A percentile compares a stretch with the other conserved stretches of the same genome.
These are phyloP conservation scores for Globisporangium cystogenes DNA, from an alignment of 352 stramenopile species.

Conservation along the genomic window DNA sequence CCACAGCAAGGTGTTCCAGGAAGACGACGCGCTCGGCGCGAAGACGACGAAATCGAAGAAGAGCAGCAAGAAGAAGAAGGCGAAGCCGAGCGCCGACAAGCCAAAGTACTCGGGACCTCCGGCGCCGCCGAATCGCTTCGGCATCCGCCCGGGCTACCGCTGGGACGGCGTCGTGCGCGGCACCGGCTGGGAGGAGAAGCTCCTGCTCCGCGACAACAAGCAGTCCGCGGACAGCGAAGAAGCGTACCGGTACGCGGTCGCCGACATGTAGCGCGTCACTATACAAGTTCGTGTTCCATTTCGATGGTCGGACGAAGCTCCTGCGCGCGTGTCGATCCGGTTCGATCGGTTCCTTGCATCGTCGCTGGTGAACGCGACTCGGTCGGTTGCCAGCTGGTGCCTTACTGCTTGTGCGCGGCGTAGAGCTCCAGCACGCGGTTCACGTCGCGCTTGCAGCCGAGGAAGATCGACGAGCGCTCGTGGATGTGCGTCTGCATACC, in stretches of 20 bases:
- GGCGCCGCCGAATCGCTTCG: conserved; percentile 81
- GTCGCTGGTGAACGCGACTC: not conserved
- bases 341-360: not conserved
- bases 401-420: conserved; percentile 52
- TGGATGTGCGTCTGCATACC: conserved; percentile 88
- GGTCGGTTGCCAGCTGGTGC: not conserved
- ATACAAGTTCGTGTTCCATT: conserved; percentile 1
- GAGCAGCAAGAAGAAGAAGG: conserved; percentile 41
- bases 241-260: conserved; percentile 74
- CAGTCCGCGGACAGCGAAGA: conserved; percentile 57
- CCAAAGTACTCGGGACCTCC: conserved; percentile 66
- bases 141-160: conserved; percentile 94
- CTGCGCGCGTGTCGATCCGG: not conserved
- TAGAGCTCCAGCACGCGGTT: conserved; percentile 76
- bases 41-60: conserved; percentile 32
- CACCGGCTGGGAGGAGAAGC: conserved; percentile 95
- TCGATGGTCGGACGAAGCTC: not conserved
- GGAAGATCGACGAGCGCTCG: conserved; percentile 97
- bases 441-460: conserved; percentile 90
- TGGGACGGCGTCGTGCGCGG: conserved; percentile 97
- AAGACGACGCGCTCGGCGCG: conserved; percentile 34
- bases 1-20: conserved; percentile 69
- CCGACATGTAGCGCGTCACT: conserved; percentile 59
- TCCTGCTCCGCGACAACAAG: conserved; percentile 80
- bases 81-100: conserved; percentile 30